Percentiles rank a stretch among this genome's conserved stretches.
Conservation (phyloP, 352 stramenopile species). For the Pythium aquatile region DNA sequence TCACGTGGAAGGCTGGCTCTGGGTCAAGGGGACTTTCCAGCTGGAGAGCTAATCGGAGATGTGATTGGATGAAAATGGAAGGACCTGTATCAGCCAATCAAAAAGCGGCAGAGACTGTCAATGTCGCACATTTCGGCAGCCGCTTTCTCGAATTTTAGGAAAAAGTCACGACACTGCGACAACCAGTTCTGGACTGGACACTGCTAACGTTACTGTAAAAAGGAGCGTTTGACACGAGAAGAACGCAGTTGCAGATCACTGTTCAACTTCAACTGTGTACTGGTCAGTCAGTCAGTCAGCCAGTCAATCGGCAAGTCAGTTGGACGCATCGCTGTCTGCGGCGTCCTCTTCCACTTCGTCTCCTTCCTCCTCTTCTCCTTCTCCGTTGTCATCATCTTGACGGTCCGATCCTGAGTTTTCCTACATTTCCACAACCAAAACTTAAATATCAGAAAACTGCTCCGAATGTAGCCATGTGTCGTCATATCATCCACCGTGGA, state of each 20-base stretch:
- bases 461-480: conserved; percentile 21
- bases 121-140: background rate
- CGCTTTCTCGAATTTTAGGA: background rate
- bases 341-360: conserved; percentile 28
- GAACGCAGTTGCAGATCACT: background rate
- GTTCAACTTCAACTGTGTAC: conserved; percentile 1
- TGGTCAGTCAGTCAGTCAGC: background rate
- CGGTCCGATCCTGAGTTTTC: conserved; percentile 14
- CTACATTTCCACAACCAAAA: conserved; percentile 7
- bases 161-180: background rate
- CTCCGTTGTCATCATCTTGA: conserved; percentile 22
- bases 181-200: background rate
- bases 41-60: background rate
- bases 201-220: background rate
- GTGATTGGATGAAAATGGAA: background rate
- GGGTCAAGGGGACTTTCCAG: background rate
- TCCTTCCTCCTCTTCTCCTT: conserved; percentile 14
- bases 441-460: background rate
- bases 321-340: conserved; percentile 7
- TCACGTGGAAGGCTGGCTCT: conserved; percentile 4
- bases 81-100: conserved; percentile 8
- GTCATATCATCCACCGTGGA: conserved; percentile 7
- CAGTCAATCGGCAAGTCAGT: background rate
- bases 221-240: background rate
- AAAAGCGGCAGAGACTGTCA: background rate